Base-by-base conservation (phyloP, 164 flowering plant genomes). In the Tetrastigma voinierianum region DNA sequence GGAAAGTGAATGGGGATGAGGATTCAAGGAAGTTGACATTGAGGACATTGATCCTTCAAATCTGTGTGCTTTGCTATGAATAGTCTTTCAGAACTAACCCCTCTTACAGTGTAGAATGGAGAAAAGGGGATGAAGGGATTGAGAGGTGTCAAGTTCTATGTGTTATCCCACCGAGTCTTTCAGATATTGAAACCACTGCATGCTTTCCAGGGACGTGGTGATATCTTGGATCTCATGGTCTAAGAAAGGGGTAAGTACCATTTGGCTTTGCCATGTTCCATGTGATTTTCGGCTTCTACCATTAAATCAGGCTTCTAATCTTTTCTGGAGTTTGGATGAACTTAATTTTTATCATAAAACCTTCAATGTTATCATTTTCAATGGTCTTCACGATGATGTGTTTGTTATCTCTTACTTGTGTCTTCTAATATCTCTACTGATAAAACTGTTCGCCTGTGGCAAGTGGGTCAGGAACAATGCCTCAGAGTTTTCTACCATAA, bases 201-300 rank as follows among this genome's bases (percentile, higher is more conserved):
- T 64, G 93, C 86, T 72, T 85, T 92, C 57, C 74, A 64, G 60
- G 96, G 95, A 62, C 98, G n/a, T 11, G 86, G 83, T 17, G 93
- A 87, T 65, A 76, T 92, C 67, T 82, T 92, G 79, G 91, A 86
- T 74, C 83, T 92, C 23, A 16, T 90, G 98, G 98, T 89, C 98
- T 6, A 78, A 74, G 59, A 75, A 84, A 61, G 78, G 83, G 86
- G 98, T 92, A 13, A 79, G 90, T 81, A 53, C 20, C 16, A 11
- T 32, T 23, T 16, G 44, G 17, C 46, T 16, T 25, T n/a, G n/a
- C 21, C 43, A 62, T 5, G 43, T 23, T 53, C 18, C 44, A 6
- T 32, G 40, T 4, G 40, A 32, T 10, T 10, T 15, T 17, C 10
- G 4, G 15, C 16, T 69, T 46, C 46, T n/a, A n/a, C n/a, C n/a